Percentiles rank a stretch among this genome's conserved stretches.
Conservation (phyloP, 768 basidiomycete species). For the Trametes cubensis region DNA sequence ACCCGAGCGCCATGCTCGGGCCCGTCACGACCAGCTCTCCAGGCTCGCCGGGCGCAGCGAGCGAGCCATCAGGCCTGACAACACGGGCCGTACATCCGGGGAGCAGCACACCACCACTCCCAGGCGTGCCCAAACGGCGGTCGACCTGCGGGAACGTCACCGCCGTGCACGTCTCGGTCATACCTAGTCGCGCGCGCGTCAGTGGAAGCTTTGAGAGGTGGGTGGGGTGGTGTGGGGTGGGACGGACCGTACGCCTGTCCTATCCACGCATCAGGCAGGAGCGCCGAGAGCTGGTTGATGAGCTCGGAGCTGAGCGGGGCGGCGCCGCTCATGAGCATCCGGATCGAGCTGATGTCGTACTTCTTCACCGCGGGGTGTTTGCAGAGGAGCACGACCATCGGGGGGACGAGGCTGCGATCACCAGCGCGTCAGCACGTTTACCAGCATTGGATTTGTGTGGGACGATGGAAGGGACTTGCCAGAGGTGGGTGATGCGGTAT, state of each 20-base stretch:
- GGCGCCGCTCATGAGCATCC: constrained; percentile 49
- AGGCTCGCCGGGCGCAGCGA: constrained; percentile 45
- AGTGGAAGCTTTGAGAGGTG: too few species aligned
- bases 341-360: constrained; percentile 43
- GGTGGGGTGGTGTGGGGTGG: not conserved
- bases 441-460: not conserved
- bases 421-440: not conserved
- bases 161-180: constrained; percentile 44
- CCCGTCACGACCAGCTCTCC: constrained; percentile 55
- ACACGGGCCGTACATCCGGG: constrained; percentile 49
- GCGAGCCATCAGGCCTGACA: constrained; percentile 48
- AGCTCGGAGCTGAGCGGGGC: constrained; percentile 59
- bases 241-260: constrained; percentile 62
- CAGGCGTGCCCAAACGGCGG: constrained; percentile 28
- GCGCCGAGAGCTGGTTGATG: constrained; percentile 44
- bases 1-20: constrained; percentile 46
- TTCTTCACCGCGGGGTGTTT: constrained; percentile 46
- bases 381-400: constrained; percentile 40
- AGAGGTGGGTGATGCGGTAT: constrained; percentile 38
- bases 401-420: constrained; percentile 36
- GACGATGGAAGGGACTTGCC: constrained; percentile 21
- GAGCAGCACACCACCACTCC: constrained; percentile 45
- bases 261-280: constrained; percentile 54
- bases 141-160: constrained; percentile 37
- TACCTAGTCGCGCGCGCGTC: constrained; percentile 29